These are phyloP conservation scores for Pezicula rhizophila DNA, from an alignment of 2,329 filamentous ascomycete genomes.

Conservation along the genomic window DNA sequence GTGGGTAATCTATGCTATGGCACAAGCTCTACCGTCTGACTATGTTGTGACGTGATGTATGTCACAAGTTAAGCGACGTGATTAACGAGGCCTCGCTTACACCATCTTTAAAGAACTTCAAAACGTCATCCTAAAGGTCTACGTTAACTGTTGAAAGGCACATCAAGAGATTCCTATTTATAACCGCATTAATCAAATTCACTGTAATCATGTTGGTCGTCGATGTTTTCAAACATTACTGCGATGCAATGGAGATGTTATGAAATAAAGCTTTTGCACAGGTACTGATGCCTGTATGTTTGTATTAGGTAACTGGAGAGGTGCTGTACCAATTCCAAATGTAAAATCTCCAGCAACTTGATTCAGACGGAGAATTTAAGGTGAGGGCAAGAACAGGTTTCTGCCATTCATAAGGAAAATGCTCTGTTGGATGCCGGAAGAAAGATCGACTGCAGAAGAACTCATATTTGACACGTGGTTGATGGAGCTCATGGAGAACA, in stretches of 20 bases:
- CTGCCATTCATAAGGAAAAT: constrained; percentile 30
- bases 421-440: constrained; percentile 30
- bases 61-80: constrained; percentile 8
- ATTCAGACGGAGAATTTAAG: constrained; percentile 4
- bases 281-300: background rate
- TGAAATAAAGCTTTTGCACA: background rate
- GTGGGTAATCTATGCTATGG: constrained; percentile 17
- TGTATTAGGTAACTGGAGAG: constrained; percentile 1
- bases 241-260: too few species aligned
- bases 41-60: constrained; percentile 14
- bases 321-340: background rate
- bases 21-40: constrained; percentile 16
- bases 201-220: background rate
- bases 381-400: constrained; percentile 24
- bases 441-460: background rate
- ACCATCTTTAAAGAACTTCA: constrained; percentile 8
- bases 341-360: background rate
- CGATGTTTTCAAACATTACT: constrained; percentile 25
- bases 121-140: constrained; percentile 16
- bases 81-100: constrained; percentile 2
- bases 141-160: constrained; percentile 7
- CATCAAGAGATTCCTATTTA: constrained; percentile 6
- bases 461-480: background rate
- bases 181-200: constrained; percentile 38
- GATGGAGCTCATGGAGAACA: background rate